Conservation (phyloP, 2,329 filamentous ascomycete species). For the Colletotrichum salicis region DNA sequence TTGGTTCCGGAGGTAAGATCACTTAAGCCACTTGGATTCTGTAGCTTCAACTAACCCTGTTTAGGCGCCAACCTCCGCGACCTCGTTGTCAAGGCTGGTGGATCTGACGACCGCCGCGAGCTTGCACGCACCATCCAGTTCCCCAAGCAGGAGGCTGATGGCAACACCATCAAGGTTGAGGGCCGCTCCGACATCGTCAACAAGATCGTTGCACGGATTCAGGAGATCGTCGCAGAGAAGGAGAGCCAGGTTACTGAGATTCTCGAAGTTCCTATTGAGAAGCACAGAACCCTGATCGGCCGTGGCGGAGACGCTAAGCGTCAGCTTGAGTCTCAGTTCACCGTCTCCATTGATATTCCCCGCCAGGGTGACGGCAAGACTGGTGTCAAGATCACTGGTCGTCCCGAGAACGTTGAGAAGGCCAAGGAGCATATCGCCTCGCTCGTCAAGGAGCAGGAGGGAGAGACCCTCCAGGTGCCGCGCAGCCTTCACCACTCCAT, state of each 20-base stretch:
- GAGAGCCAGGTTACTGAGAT: constrained; percentile 83
- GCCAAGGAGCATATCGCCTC: constrained; percentile 86
- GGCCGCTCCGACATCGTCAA: constrained; percentile 86
- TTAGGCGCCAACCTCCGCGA: constrained; percentile 86
- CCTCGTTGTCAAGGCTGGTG: constrained; percentile 88
- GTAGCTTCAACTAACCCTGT: constrained; percentile 49
- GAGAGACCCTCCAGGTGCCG: constrained; percentile 87
- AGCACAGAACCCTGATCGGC: constrained; percentile 91
- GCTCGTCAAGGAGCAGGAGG: constrained; percentile 85
- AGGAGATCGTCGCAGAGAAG: constrained; percentile 83
- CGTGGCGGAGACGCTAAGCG: constrained; percentile 89
- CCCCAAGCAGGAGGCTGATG: constrained; percentile 86
- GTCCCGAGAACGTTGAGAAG: constrained; percentile 80
- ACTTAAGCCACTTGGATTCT: not conserved
- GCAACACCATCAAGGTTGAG: constrained; percentile 87
- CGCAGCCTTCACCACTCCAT: constrained; percentile 84
- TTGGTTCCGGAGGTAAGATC: constrained; percentile 84
- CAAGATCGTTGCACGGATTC: constrained; percentile 85
- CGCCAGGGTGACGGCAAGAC: constrained; percentile 87
- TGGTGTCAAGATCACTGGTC: constrained; percentile 86
- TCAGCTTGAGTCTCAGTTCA: constrained; percentile 86
- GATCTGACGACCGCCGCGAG: constrained; percentile 84
- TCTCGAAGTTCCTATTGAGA: constrained; percentile 86
- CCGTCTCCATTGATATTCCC: constrained; percentile 88
- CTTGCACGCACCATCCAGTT: constrained; percentile 93